Base-by-base conservation (phyloP, 2,329 filamentous ascomycete genomes). In the Clonostachys chloroleuca region DNA sequence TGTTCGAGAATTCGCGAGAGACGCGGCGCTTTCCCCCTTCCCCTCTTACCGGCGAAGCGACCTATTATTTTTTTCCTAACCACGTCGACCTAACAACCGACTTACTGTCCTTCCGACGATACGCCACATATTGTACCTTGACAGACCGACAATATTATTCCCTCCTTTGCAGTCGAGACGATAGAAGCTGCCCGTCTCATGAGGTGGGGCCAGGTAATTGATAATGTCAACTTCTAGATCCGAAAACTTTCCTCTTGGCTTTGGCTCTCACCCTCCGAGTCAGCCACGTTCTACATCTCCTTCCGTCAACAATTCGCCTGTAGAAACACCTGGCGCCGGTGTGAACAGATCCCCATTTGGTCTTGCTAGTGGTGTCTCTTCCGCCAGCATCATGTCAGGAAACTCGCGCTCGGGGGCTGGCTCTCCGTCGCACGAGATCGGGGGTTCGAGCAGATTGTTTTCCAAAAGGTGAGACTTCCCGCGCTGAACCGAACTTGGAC, bases 211-310 rank as follows among this genome's bases (percentile, higher is more conserved):
- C 68, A 71, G 62, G 73, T 89, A 91, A 91, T 91, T 77, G 81
- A 91, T 92, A 91, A 95, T 96, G 91, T 87, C 89, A 77, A 89
- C 81, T 72, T 78, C 86, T 68, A 86, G 90, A 81, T 83, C 89
- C 62, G 89, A 95, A 67, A 88, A 92, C 68, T 81, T 94, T 75
- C 86, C 86, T 65, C 83, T 94, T 69, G 89, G 89, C 73, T 92
- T 89, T 70, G 81, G 89, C 56, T 78, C 84, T 51, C 83, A 86
- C 68, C 69, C 82, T 66, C 78, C 81, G 64, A 75, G 81, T 61
- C 83, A 88, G 64, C 74, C 81, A 51, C 83, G 86, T 61, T 94
- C 90, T 44, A 84, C 82, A 56, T 90, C 90, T 43, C 92, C 90
- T 39, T 90, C 87, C 49, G 79, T 86, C 59, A 87, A 82, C 65